A percentile compares a stretch with the other conserved stretches of the same genome.
These are phyloP conservation scores for Gamarada debralockiae DNA, from an alignment of 495 filamentous ascomycete genomes.

Conservation along the genomic window DNA sequence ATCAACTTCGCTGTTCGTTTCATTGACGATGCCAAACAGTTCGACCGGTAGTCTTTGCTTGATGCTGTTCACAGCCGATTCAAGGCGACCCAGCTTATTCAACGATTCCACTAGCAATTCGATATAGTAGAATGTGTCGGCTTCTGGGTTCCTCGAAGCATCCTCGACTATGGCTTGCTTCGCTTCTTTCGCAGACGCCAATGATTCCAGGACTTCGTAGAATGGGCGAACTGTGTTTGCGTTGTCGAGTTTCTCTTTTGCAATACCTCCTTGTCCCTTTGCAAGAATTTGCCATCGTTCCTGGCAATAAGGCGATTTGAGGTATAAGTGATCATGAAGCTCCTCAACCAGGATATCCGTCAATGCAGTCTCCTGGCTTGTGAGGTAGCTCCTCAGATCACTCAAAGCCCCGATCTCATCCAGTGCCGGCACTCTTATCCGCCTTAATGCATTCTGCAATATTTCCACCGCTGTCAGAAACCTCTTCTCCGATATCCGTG, in stretches of 20 bases:
- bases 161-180: conserved; percentile 73
- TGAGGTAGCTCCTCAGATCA: conserved; percentile 82
- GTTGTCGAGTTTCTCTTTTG: conserved; percentile 39
- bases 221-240: conserved; percentile 49
- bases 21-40: conserved; percentile 88
- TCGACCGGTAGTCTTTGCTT: conserved; percentile 93
- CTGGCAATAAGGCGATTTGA: conserved; percentile 95
- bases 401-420: conserved; percentile 87
- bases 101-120: conserved; percentile 82
- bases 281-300: conserved; percentile 82
- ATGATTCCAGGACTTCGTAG: conserved; percentile 71
- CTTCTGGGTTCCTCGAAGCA: conserved; percentile 84
- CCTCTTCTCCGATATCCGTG: conserved; percentile 90
- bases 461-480: conserved; percentile 92
- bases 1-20: conserved; percentile 90
- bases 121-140: conserved; percentile 91
- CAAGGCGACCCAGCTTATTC: conserved; percentile 80
- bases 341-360: conserved; percentile 96
- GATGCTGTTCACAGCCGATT: conserved; percentile 80
- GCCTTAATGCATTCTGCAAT: conserved; percentile 77
- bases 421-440: conserved; percentile 81
- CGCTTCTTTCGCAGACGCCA: conserved; percentile 47
- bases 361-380: conserved; percentile 85
- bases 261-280: conserved; percentile 39
- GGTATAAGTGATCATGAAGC: conserved; percentile 92